Conservation (phyloP, 164 flowering plant genomes). For the Vitis vinifera region DNA sequence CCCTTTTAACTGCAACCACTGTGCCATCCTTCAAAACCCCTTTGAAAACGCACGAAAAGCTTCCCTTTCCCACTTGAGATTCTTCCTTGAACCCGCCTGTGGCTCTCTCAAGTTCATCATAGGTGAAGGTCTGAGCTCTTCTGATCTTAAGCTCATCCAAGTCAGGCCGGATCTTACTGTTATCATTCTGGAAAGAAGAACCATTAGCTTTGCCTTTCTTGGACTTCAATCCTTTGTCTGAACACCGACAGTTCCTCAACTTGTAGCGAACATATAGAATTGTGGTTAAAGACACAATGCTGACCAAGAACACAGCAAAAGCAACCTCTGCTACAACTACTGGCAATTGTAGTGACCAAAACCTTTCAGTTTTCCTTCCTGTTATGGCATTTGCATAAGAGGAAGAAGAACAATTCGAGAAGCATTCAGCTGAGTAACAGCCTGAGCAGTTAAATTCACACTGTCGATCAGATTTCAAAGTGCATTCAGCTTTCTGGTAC, state of each 20-base stretch:
- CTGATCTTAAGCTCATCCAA: slow-evolving; percentile 74
- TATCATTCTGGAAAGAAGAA: slow-evolving; percentile 42
- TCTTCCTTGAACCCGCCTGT: slow-evolving; percentile 86
- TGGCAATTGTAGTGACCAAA: slow-evolving; percentile 70
- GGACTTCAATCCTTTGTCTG: slow-evolving; percentile 26
- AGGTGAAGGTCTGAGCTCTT: slow-evolving; percentile 72
- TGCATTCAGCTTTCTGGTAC: slow-evolving; percentile 53
- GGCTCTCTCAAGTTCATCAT: slow-evolving; percentile 84
- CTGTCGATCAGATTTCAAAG: slow-evolving; percentile 42
- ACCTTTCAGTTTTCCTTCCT: slow-evolving; percentile 33
- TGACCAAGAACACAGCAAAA: slow-evolving; percentile 62
- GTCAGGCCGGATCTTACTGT: slow-evolving; percentile 60
- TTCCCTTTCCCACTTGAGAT: slow-evolving; percentile 84
- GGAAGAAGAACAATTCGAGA: slow-evolving; percentile 51
- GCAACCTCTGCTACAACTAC: slow-evolving; percentile 70
- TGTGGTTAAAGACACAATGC: slow-evolving; percentile 52
- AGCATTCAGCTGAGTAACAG: slow-evolving; percentile 63
- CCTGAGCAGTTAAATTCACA: slow-evolving; percentile 75
- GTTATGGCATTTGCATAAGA: slow-evolving; percentile 5
- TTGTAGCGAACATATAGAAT: slow-evolving; percentile 71
- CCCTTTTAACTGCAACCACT: slow-evolving; percentile 86
- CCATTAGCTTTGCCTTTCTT: slow-evolving; percentile 25
- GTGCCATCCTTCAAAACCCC: slow-evolving; percentile 83
- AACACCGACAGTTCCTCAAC: slow-evolving; percentile 61
- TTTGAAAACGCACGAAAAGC: slow-evolving; percentile 87